Base-by-base conservation (phyloP, 257 asterid genomes). In the Plantago ovata region DNA sequence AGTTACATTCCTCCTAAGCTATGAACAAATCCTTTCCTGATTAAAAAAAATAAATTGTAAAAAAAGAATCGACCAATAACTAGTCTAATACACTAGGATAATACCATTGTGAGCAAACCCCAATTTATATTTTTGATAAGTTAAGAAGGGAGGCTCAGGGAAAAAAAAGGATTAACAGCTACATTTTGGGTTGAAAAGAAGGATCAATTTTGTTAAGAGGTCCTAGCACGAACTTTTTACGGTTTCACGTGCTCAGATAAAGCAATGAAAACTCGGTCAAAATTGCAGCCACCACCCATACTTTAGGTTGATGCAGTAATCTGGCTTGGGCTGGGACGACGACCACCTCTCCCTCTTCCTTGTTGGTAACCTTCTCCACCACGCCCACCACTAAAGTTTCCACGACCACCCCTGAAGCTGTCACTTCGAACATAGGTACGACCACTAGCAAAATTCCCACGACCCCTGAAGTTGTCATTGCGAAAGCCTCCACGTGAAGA, bases 401-500 rank as follows among this genome's bases (percentile, higher is more conserved):
- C 83, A 21, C 71, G 84, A 10, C 77, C 78, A 12, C 77, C 77
- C 63, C 95, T 70, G 56, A 75, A 83, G 57, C 74, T 78, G 24
- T 84, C 96, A 1, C 60, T 79, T 58, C 94, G 72, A 38, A 79
- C 77, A 19, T 82, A 87, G 19, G 82, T 72, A 44, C 78, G 58
- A 50, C 84, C 81, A 40, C 81, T 77, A 38, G 66, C 69, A 38
- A 69, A 80, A 69, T 74, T 82, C 47, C 87, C 85, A 48, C 83
- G 88, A 20, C 79, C 78, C 54, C 95, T 75, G 69, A 72, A 81
- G 66, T 61, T 62, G 24, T 86, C 94, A 39, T 54, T 75, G 44
- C 83, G 84, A 58, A 67, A 86, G 38, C 95, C 82, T 46, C 87
- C 87, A n/a, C 89, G 83, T 13, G 78, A 69, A 18, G 75, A 52